phyloP scores from a whole-genome alignment of 2,329 filamentous ascomycete species.

The Calonectria hawksworthii region DNA sequence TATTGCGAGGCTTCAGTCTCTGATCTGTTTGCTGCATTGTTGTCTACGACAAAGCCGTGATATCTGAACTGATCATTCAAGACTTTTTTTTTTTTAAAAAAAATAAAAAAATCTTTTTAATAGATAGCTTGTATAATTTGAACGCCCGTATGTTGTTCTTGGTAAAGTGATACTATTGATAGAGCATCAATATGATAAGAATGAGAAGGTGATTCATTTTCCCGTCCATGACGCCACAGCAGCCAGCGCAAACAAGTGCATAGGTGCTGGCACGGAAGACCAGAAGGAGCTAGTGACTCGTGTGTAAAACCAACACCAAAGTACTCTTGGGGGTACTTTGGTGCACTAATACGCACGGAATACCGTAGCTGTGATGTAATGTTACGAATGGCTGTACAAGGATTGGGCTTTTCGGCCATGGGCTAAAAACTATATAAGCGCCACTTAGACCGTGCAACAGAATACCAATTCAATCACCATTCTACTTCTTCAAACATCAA shows the following conservation, averaged over 20 bases:
- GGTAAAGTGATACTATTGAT: background rate
- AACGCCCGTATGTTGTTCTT: background rate
- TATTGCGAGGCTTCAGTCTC: background rate
- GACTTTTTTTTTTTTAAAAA: too few relatives aligned
- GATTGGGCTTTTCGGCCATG: accelerated
- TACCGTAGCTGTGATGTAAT: background rate
- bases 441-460: background rate
- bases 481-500: background rate
- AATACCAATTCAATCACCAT: background rate
- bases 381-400: background rate
- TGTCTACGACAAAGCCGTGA: background rate
- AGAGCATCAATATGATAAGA: background rate
- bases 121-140: background rate
- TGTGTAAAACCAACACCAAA: background rate
- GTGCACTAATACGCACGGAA: background rate
- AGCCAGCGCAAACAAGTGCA: background rate
- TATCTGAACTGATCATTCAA: background rate
- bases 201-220: background rate
- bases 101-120: too few relatives aligned
- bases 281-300: background rate
- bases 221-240: background rate
- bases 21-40: background rate
- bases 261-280: background rate
- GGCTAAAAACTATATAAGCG: background rate
- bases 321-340: background rate